Evolutionary conservation across 1,139 yeast genomes (phyloP).

Genomic region (Saccharomycopsis crataegensis): DNA sequence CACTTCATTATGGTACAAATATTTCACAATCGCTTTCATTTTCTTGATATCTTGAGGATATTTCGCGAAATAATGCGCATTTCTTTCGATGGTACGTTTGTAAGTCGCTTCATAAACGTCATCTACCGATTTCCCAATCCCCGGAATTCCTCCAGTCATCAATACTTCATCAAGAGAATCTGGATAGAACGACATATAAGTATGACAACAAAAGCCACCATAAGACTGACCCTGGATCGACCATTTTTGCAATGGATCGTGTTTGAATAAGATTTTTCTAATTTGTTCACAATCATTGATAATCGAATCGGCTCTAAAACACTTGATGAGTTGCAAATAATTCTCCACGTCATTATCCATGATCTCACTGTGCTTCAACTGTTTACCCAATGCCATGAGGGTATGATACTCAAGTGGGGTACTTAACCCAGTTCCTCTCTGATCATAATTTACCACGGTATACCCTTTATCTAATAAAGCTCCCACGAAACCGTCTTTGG

Average conservation of each 20-base stretch:
- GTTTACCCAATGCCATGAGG: constrained; percentile 22
- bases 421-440: constrained; percentile 52
- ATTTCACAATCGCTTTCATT: constrained; percentile 34
- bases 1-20: constrained; percentile 29
- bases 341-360: constrained; percentile 21
- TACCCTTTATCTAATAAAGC: constrained; percentile 38
- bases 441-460: constrained; percentile 45
- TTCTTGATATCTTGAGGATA: constrained; percentile 39
- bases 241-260: constrained; percentile 32
- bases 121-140: constrained; percentile 36
- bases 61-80: constrained; percentile 39
- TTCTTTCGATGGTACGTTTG: constrained; percentile 39
- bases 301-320: constrained; percentile 47
- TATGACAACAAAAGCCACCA: constrained; percentile 48
- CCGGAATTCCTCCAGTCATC: constrained; percentile 54
- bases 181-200: constrained; percentile 43
- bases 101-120: constrained; percentile 45
- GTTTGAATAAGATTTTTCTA: constrained; percentile 30
- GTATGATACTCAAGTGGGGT: constrained; percentile 36
- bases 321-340: constrained; percentile 34
- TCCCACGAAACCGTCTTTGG: constrained; percentile 33
- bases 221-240: constrained; percentile 49
- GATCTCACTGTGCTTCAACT: constrained; percentile 18
- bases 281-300: constrained; percentile 44
- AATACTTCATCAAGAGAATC: constrained; percentile 34